These are phyloP conservation scores for Perilla frutescens DNA, from an alignment of 257 asterid species.

Conservation along the genomic window DNA sequence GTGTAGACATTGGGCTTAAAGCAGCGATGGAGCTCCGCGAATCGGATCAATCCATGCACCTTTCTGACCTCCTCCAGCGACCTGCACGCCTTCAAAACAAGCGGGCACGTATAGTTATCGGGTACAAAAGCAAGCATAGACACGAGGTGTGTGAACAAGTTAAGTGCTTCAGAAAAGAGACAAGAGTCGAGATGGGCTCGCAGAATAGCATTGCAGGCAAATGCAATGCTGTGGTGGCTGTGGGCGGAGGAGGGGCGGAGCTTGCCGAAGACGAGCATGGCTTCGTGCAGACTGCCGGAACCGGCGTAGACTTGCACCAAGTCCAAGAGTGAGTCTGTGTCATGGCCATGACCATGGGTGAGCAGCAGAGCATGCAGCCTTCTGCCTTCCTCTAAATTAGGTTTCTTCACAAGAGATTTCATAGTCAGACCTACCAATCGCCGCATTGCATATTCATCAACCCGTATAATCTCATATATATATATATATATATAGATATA, in stretches of 20 bases:
- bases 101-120: conserved; percentile 45
- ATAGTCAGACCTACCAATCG: neutral
- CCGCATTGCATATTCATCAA: neutral
- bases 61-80: conserved; percentile 45
- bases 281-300: conserved; percentile 28
- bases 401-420: conserved; percentile 17
- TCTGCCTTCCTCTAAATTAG: conserved; percentile 30
- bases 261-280: conserved; percentile 29
- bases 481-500: too few relatives aligned
- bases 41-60: conserved; percentile 35
- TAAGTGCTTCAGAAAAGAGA: conserved; percentile 36
- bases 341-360: neutral
- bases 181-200: conserved; percentile 38
- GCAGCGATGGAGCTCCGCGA: neutral
- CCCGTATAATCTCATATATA: too few relatives aligned
- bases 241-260: conserved; percentile 15
- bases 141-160: conserved; percentile 38
- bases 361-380: conserved; percentile 38
- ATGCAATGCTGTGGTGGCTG: conserved; percentile 27
- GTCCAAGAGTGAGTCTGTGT: conserved; percentile 12
- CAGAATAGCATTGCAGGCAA: conserved; percentile 43
- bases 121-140: conserved; percentile 32
- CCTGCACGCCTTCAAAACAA: conserved; percentile 44
- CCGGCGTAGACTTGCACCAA: conserved; percentile 39
- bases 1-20: conserved; percentile 44